Base-by-base conservation (phyloP, 2,329 filamentous ascomycete species). In the Sporothrix globosa region DNA sequence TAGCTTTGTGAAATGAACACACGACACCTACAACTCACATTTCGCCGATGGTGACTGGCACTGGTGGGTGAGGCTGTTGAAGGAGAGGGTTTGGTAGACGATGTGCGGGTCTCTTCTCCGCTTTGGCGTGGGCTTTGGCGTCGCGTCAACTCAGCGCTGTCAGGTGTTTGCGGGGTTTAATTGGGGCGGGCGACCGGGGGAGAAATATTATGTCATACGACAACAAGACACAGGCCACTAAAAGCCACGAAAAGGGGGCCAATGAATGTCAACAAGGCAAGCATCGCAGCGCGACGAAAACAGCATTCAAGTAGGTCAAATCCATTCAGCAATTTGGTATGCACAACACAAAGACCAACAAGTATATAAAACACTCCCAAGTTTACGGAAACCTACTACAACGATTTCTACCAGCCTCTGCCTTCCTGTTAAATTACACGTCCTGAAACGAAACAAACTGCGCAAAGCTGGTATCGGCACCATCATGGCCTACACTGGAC, bases 21-120 rank as follows among this genome's bases (percentile, higher is more conserved):
- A 19, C 24, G 53, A 11, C 13, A 21, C 14, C 3, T 27, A 34
- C 11, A 14, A 48, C 63, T 21, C 19, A 63, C 58, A 63, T 63
- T 21, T 39, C 44, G 44, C n/a, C n/a, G 30, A 60, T 21, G 34
- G 54, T 34, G 17, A 27, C 53, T 17, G 34, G 17, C 53, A 56
- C 27, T 34, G 4, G 6, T 13, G 24, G 41, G 21, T 48, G 19
- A 60, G 41, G 60, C 39, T 63, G 60, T 63, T 46, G 60, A 46
- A 34, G 21, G 41, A 48, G 7, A 30, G 39, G 56, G 34, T 11
- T 21, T 11, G 10, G n/a, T 11, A 21, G 56, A n/a, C 39, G 34
- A 17, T n/a, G n/a, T 48, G 21, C 60, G 60, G 60, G 60, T 65
- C 60, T 44, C 34, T 48, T 48, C 60, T 41, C 34, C 34, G 34